Base-by-base conservation (phyloP, 1,284 basidiomycete species). In the Cystobasidium sp. region DNA sequence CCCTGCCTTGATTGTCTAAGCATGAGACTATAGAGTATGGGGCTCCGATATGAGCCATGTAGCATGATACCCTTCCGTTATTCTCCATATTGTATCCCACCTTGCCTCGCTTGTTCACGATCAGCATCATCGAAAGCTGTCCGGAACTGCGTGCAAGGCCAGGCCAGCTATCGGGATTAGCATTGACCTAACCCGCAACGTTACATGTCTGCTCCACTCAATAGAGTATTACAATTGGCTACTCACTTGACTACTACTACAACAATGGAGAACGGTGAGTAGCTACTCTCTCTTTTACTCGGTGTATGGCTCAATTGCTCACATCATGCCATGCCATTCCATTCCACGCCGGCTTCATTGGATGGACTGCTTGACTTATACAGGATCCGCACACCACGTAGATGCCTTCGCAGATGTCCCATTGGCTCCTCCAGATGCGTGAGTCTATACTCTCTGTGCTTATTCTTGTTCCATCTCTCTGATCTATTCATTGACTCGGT, bases 391-490 rank as follows among this genome's bases (percentile, higher is more conserved):
- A 49, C 64, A 66, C 64, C 64, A 66, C 64, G 39, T 49, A 66
- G 52, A 68, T 53, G 72, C 58, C 6, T 74, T 74, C 65, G 31
- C 68, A 31, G 65, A 74, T 31, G 61, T 74, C 55, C 65, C 72
- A 43, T 52, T 68, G 39, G 72, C 72, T 74, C 72, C 72, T 47
- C 72, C 72, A 46, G 72, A 74, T 39, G 65, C 64, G 72, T 74
- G 37, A 22, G 64, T 64, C 9, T 18, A 43, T 9, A 22, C 47
- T 65, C 14, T 5, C 37, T 61, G 1, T 20, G 43, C 12, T 41
- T 16, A 20, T 12, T n/a, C 14, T n/a, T 7, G 22, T 31, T 14
- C 8, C 22, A 51, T 22, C 61, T 58, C 20, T 14, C 10, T n/a
- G n/a, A 16, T n/a, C 47, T 55, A 43, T 9, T n/a, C 66, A 64